These are phyloP conservation scores for Lachancea mirantina DNA, from an alignment of 805 yeast species.

Conservation along the genomic window DNA sequence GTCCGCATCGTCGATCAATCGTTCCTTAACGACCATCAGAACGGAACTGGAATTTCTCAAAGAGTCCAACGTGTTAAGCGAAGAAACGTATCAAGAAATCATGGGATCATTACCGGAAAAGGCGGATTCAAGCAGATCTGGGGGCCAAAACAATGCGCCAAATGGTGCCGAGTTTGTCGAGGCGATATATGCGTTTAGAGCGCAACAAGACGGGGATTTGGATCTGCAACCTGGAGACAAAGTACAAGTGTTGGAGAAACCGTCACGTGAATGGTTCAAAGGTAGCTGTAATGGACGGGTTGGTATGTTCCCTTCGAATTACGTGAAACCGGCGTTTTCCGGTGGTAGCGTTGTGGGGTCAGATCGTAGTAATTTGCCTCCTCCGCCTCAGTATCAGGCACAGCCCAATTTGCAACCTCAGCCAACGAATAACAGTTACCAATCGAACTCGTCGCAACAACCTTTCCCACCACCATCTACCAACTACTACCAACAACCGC, in stretches of 20 bases:
- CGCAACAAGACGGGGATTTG: constrained; percentile 74
- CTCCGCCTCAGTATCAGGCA: constrained; percentile 24
- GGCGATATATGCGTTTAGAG: constrained; percentile 66
- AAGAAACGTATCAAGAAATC: constrained; percentile 46
- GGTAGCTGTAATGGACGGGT: constrained; percentile 53
- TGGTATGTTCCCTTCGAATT: constrained; percentile 89
- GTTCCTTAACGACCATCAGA: constrained; percentile 70
- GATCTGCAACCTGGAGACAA: constrained; percentile 58
- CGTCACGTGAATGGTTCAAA: constrained; percentile 87
- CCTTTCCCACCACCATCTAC: constrained; percentile 50
- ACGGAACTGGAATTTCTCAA: constrained; percentile 72
- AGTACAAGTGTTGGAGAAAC: constrained; percentile 60
- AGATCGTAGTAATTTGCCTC: constrained; percentile 13
- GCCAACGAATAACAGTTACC: constrained; percentile 8
- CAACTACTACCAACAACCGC: constrained; percentile 38
- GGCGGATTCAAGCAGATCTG: constrained; percentile 2
- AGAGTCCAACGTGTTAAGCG: constrained; percentile 67
- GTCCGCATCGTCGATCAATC: constrained; percentile 58
- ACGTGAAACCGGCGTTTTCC: constrained; percentile 45
- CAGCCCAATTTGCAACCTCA: constrained; percentile 13
- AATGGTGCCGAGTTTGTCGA: constrained; percentile 39
- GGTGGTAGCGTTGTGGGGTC: constrained; percentile 11
- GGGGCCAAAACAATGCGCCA: constrained; percentile 6
- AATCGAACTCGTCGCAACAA: constrained; percentile 14
- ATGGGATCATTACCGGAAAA: constrained; percentile 47